Evolutionary conservation across 768 basidiomycete species (phyloP), one percentile per base, ranked within the genome.

Genomic region (Cantharellus anzutake): DNA sequence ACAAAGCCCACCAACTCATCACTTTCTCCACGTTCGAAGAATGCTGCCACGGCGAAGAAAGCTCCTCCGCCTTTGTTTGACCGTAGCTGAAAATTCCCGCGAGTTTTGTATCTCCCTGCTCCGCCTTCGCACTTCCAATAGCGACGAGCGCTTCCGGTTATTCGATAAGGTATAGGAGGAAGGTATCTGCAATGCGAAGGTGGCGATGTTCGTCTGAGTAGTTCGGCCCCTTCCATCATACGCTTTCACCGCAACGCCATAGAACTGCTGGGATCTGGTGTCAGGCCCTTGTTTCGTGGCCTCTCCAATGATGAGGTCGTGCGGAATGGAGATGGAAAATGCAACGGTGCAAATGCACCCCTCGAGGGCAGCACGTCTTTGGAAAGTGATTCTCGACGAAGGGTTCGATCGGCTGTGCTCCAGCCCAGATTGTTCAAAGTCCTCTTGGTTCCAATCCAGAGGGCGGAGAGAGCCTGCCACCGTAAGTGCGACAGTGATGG

Each of bases 381-480:
- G 7, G 35, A 55, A 7, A 7, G 7, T 55, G 38, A 55, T 55
- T 14, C 35, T 11, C 7, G 52, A 55, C 52, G 52, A 7, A 37
- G 52, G 52, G 11, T 55, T 11, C 35, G 11, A 37, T 7, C 7
- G 7, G 52, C 52, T 11, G 14, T 55, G 11, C 11, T 7, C 35
- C 11, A 55, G 7, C 52, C 52, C 52, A 7, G 11, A 11, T 11
- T 37, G 7, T 37, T 11, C 7, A 11, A 37, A 7, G 35, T 37
- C 11, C 38, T 55, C 52, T 55, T 55, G 52, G 35, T 55, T 55
- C 52, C 52, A 55, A 37, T 55, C 52, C 52, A 55, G 52, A 7
- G 52, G 52, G 35, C 11, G 7, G 14, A 55, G 7, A 11, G 44
- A 48, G 29, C 44, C 44, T 48, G 44, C 29, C 44, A 29, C 44